Base-by-base conservation (phyloP, 106 monocot genomes). In the Dendrobium huoshanense region DNA sequence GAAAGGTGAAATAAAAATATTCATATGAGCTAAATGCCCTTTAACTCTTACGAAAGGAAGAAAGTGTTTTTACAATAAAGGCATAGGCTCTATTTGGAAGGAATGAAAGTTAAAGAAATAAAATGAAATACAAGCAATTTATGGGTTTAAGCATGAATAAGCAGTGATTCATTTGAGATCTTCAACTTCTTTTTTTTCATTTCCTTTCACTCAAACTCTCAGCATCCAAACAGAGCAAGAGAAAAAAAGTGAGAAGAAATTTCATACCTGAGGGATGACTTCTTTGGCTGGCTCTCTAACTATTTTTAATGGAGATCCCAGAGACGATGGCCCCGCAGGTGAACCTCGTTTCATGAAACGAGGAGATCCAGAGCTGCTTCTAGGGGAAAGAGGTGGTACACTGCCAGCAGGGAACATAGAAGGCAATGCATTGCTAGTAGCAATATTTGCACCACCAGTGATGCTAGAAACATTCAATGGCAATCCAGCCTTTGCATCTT, bases 401-500 rank as follows among this genome's bases (percentile, higher is more conserved):
- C 91, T 88, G 40, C 90, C 91, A 77, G 89, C 88, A 84, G 95
- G 90, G 72, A 96, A 96, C 91, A 96, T 93, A 24, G 93, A 96
- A 77, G 91, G 89, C 65, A 87, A 75, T 61, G 86, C 75, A 85
- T 76, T 89, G 72, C 72, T 79, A 73, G 85, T 58, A 79, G 83
- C 76, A 78, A 82, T 81, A 87, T 85, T 93, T 82, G 81, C 55
- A 85, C 78, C 85, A 31, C 54, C 75, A 68, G 83, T 82, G 67
- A 27, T 83, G 10, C 88, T 86, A 86, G 81, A 7, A 80, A 72
- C 75, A 88, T 51, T 51, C 51, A 91, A 84, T 5, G 91, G 77
- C 13, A 80, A 19, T 29, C 91, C 89, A n/a, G 84, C 72, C 65
- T 96, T 96, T 75, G 86, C 91, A 87, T 96, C 90, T 54, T 91